phyloP scores from a whole-genome alignment of 1,139 yeast species.

The Taphrina deformans region DNA sequence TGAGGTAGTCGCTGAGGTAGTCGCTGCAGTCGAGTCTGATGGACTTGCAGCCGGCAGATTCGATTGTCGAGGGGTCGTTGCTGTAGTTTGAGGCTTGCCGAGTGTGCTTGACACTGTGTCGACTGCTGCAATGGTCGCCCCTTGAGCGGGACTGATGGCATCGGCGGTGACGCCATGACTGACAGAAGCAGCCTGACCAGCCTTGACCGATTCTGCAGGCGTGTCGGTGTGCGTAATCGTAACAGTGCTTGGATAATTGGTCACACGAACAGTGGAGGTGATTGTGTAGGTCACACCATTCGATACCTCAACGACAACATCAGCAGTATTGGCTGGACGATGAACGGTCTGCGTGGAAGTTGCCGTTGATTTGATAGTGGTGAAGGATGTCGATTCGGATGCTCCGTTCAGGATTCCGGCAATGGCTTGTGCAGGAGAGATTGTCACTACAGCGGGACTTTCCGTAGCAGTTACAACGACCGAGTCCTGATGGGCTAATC shows the following conservation, averaged over 20 bases:
- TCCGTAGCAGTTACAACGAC: constrained; percentile 9
- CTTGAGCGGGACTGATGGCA: background rate
- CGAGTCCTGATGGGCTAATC: background rate
- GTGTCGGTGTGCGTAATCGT: background rate
- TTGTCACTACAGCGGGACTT: background rate
- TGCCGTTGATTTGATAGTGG: background rate
- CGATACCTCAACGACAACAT: background rate
- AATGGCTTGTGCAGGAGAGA: constrained; percentile 1
- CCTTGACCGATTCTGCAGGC: background rate
- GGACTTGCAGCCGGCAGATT: too few species aligned
- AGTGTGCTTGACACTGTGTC: too few species aligned
- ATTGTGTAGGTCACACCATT: background rate
- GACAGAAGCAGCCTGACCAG: background rate
- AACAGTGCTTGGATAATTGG: background rate
- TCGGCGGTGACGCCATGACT: background rate
- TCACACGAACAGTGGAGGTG: constrained; percentile 8
- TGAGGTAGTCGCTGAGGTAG: too few species aligned
- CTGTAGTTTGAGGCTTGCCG: too few species aligned
- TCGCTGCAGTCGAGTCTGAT: background rate
- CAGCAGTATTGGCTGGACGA: background rate
- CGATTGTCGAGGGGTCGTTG: too few species aligned
- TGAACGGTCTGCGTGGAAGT: constrained; percentile 9
- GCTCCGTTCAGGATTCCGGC: constrained; percentile 5
- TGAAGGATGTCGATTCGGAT: background rate
- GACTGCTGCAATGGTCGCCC: background rate